Evolutionary conservation across 768 basidiomycete species (phyloP), one percentile per base, ranked within the genome.

Genomic region (Leccinum incarnatum): DNA sequence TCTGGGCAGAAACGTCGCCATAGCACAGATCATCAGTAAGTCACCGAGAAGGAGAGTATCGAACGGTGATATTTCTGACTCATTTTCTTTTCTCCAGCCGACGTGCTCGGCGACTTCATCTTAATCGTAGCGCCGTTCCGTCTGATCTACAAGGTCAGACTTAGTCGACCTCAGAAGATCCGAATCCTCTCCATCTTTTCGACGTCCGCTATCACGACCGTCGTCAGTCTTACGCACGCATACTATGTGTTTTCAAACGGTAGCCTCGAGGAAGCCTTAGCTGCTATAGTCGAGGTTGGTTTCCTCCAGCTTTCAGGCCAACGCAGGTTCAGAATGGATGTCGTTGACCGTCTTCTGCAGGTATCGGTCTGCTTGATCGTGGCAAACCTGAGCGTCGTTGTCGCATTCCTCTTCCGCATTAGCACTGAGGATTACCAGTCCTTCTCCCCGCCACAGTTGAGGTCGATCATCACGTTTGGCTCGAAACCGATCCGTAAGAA

Each of bases 351-450:
- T 29, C 19, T 15, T 52, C n/a, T 46, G 1, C 45, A 58, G 57
- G 46, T 27, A 36, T 58, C 57, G 1, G 4, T 48, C 2, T 53
- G 51, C 25, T 53, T 58, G 57, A 58, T 58, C 7, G 46, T 47
- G 23, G 46, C 46, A 47, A 47, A 47, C 23, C 23, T 47, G 21
- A 47, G 46, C 46, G 46, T 58, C 6, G 57, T 58, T 25, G 45
- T 53, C 8, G 57, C 57, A 9, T 46, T 58, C 46, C 34, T 58
- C 51, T 58, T 58, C 52, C 57, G 57, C 57, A 58, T 58, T 27
- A 46, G 46, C 7, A 25, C 57, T 2, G 57, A 58, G 19, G 57
- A 58, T 6, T 19, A 45, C n/a, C 29, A 15, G 29, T 30, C 29
- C 10, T 51, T 30, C 25, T 17, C 50, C 17, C 50, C 50, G 27